phyloP scores from a whole-genome alignment of 495 filamentous ascomycete species.

The Penicillium taxi region DNA sequence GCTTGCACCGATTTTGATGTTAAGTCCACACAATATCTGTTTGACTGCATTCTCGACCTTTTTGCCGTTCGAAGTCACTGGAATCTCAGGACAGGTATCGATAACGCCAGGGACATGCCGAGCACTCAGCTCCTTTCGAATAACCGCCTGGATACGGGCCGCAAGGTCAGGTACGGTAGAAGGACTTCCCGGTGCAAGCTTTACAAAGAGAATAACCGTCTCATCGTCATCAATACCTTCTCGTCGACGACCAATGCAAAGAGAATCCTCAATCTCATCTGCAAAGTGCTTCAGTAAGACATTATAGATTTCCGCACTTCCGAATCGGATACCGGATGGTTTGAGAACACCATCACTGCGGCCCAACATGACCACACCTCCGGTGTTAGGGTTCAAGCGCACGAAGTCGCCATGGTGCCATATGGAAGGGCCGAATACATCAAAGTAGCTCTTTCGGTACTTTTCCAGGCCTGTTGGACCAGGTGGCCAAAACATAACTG shows the following conservation, averaged over 20 bases:
- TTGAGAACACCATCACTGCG: slow-evolving; percentile 88
- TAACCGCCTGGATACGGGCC: slow-evolving; percentile 49
- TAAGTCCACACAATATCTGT: slow-evolving; percentile 82
- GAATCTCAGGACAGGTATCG: slow-evolving; percentile 71
- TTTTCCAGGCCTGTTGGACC: slow-evolving; percentile 59
- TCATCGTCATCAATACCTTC: slow-evolving; percentile 66
- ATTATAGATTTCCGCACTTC: slow-evolving; percentile 88
- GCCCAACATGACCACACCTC: slow-evolving; percentile 78
- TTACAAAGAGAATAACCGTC: slow-evolving; percentile 77
- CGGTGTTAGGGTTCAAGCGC: slow-evolving; percentile 61
- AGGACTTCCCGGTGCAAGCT: slow-evolving; percentile 43
- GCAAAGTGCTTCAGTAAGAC: slow-evolving; percentile 75
- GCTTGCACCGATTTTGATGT: slow-evolving; percentile 76
- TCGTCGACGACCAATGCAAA: slow-evolving; percentile 73
- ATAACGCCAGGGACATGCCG: slow-evolving; percentile 81
- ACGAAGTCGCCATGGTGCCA: slow-evolving; percentile 98
- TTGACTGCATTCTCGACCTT: slow-evolving; percentile 93
- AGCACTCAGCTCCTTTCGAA: slow-evolving; percentile 69
- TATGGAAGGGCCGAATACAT: slow-evolving; percentile 57
- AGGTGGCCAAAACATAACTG: slow-evolving; percentile 71
- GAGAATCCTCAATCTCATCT: slow-evolving; percentile 66
- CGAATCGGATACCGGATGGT: slow-evolving; percentile 79
- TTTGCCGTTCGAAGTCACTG: slow-evolving; percentile 85
- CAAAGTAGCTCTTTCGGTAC: slow-evolving; percentile 82
- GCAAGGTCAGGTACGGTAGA: slow-evolving; percentile 38